phyloP scores from a whole-genome alignment of 2,329 filamentous ascomycete species.

The Fusarium protoensiforme region DNA sequence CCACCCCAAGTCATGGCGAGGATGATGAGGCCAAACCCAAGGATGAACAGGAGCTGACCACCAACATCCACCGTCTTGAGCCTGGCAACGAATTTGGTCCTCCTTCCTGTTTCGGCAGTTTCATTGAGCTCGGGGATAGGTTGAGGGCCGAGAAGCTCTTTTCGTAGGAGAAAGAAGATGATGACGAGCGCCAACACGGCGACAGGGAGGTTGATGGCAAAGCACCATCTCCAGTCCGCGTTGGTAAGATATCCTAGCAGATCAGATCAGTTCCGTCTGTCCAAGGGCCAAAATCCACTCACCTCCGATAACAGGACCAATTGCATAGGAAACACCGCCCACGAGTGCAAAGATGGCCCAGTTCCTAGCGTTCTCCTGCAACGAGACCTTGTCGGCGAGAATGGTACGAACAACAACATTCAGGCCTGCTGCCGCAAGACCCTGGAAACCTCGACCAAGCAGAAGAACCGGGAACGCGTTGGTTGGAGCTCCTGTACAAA shows the following conservation, averaged over 20 bases:
- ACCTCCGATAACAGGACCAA: slow-evolving; percentile 72
- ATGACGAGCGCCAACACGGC: slow-evolving; percentile 62
- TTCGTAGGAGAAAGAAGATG: slow-evolving; percentile 66
- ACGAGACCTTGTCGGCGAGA: slow-evolving; percentile 72
- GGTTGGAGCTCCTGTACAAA: slow-evolving; percentile 69
- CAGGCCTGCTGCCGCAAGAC: slow-evolving; percentile 70
- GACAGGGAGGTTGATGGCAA: slow-evolving; percentile 71
- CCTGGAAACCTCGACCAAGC: slow-evolving; percentile 72
- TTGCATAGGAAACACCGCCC: slow-evolving; percentile 67
- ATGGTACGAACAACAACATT: slow-evolving; percentile 70
- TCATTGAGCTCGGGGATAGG: slow-evolving; percentile 58
- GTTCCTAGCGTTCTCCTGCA: slow-evolving; percentile 71
- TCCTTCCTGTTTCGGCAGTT: slow-evolving; percentile 46
- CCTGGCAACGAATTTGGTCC: slow-evolving; percentile 53
- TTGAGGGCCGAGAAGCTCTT: slow-evolving; percentile 67
- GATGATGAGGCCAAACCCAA: slow-evolving; percentile 64
- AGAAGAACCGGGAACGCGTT: slow-evolving; percentile 68
- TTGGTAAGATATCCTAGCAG: slow-evolving; percentile 59
- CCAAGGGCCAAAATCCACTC: neutral
- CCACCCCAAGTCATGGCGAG: slow-evolving; percentile 68
- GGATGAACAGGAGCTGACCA: slow-evolving; percentile 67
- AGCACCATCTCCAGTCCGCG: slow-evolving; percentile 73
- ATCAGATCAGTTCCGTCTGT: slow-evolving; percentile 6
- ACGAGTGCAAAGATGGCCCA: slow-evolving; percentile 71
- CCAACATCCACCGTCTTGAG: slow-evolving; percentile 66